phyloP scores from a whole-genome alignment of 305 asterid genomes.

The Fraxinus angustifolia region DNA sequence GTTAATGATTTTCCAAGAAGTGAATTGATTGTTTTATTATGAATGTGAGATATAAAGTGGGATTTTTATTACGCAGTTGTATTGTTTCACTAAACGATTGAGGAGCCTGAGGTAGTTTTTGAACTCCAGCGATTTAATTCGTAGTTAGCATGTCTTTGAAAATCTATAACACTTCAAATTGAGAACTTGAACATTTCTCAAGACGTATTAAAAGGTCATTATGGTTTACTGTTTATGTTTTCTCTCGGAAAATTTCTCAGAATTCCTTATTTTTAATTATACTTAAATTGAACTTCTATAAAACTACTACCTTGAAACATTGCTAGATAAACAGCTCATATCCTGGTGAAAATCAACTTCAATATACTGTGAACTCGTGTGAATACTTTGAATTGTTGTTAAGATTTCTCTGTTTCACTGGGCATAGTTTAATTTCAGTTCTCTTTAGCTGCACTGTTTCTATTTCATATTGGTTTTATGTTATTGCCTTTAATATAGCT shows the following conservation, averaged over 20 bases:
- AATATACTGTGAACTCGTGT: constrained; percentile 15
- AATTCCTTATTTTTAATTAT: neutral
- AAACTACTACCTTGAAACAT: constrained; percentile 5
- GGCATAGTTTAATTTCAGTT: constrained; percentile 13
- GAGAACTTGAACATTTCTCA: constrained; percentile 5
- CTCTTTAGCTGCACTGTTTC: constrained; percentile 9
- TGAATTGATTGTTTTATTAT: neutral
- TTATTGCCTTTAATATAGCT: constrained; percentile 20
- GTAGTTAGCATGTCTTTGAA: constrained; percentile 8
- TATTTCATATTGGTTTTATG: constrained; percentile 1
- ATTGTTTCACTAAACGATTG: neutral
- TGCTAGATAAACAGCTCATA: constrained; percentile 7
- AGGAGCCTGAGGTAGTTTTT: constrained; percentile 4
- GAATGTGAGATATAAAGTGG: neutral
- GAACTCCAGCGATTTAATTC: constrained; percentile 1
- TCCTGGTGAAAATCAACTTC: constrained; percentile 7
- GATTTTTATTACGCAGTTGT: neutral
- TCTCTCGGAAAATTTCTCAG: neutral
- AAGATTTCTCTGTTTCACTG: neutral
- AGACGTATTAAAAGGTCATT: neutral
- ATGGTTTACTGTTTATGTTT: neutral
- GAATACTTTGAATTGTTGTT: constrained; percentile 14
- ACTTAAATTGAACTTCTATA: constrained; percentile 12
- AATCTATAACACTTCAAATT: neutral
- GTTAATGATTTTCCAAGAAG: neutral